These are phyloP conservation scores for Elsinoe arachidis DNA, from an alignment of 2,329 filamentous ascomycete species.

Conservation along the genomic window DNA sequence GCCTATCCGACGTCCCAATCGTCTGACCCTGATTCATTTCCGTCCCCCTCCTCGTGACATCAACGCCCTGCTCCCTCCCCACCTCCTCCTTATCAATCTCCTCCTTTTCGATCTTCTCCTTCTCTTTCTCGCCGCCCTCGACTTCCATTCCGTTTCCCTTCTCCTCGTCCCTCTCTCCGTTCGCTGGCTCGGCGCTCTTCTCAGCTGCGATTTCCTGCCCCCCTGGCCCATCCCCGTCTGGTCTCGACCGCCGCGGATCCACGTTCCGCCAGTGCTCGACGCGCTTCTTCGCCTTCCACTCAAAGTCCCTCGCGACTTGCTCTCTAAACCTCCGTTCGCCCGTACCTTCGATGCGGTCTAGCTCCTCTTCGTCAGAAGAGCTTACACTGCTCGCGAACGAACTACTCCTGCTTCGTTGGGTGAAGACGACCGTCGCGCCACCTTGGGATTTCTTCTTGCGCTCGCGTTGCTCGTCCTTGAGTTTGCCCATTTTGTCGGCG, in stretches of 20 bases:
- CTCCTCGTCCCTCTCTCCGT: background rate
- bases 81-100: background rate
- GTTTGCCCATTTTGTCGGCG: constrained; percentile 59
- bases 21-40: constrained; percentile 6
- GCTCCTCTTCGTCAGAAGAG: constrained; percentile 50
- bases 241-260: background rate
- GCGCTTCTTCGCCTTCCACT: constrained; percentile 10
- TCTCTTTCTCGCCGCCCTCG: background rate
- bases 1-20: constrained; percentile 4
- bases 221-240: background rate
- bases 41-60: background rate
- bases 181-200: background rate
- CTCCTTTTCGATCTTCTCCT: background rate
- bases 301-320: constrained; percentile 13
- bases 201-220: background rate
- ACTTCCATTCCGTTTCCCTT: background rate
- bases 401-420: constrained; percentile 27
- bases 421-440: constrained; percentile 24
- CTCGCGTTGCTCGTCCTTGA: constrained; percentile 69
- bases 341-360: constrained; percentile 32
- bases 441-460: constrained; percentile 60
- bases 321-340: constrained; percentile 5
- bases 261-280: constrained; percentile 11
- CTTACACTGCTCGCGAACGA: constrained; percentile 39
- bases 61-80: background rate